Evolutionary conservation across 1,284 basidiomycete genomes (phyloP), one percentile per base, ranked within the genome.

Genomic region (Amylostereum chailletii): DNA sequence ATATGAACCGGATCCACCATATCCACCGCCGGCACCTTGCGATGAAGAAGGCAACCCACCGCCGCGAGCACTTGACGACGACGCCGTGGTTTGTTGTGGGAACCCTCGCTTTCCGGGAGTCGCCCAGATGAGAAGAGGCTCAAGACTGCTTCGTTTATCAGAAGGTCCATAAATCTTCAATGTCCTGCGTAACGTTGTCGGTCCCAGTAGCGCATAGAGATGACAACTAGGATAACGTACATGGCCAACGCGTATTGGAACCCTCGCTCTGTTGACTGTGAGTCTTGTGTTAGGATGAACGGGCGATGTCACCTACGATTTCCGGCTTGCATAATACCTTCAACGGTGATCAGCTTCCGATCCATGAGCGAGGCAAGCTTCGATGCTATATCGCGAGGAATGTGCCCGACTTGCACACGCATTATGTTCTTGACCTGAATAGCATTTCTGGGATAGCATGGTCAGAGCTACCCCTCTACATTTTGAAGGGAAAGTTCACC

Each of bases 361-460:
- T 93, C 90, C 52, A 93, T 76, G 32, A 92, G 70, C 0, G 84
- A 81, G 1, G 89, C 76, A 9, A 92, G 68, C 54, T 76, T 76
- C 0, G 64, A 53, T 0, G 80, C 86, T 6, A 84, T 73, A n/a
- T 66, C 63, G 39, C 76, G 73, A 1, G 87, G 83, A 36, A 93
- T 63, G 63, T 92, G 90, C 3, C 90, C 90, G 3, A 93, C 87
- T 72, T 91, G 89, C 10, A 66, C 67, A 1, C 74, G 69, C 1
- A 73, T 69, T 33, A 90, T 90, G 58, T 93, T 93, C 60, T 79
- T 72, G 7, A 92, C 89, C 68, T 86, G 77, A 31, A 90, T 85
- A 1, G 84, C 83, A 62, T 89, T 88, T 29, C 83, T 85, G 51
- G 7, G 4, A 8, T 29, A 45, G 2, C 30, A 7, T 6, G 43